A percentile compares a stretch with the other conserved stretches of the same genome.
Conservation (phyloP, 2,329 filamentous ascomycete species). For the Ophiobolus disseminans region DNA sequence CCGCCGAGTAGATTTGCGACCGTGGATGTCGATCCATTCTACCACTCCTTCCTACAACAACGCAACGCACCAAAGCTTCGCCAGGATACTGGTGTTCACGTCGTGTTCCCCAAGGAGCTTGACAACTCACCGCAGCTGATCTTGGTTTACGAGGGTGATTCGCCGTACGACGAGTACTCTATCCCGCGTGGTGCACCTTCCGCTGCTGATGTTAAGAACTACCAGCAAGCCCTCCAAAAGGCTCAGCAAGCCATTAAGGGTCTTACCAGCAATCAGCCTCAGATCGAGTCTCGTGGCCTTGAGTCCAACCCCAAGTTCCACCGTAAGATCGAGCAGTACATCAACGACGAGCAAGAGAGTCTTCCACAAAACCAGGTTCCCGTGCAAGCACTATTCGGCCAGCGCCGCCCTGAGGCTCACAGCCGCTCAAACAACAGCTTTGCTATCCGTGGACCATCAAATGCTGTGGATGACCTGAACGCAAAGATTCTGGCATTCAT, state of each 20-base stretch:
- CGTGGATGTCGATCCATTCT: slow-evolving; percentile 77
- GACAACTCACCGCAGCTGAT: slow-evolving; percentile 69
- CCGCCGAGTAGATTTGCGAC: slow-evolving; percentile 74
- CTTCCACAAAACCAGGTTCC: slow-evolving; percentile 60
- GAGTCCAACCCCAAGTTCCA: slow-evolving; percentile 67
- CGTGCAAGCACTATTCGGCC: slow-evolving; percentile 62
- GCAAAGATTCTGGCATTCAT: slow-evolving; percentile 80
- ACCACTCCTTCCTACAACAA: slow-evolving; percentile 73
- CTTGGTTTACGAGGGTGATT: slow-evolving; percentile 76
- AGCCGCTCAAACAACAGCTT: slow-evolving; percentile 65
- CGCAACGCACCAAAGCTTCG: slow-evolving; percentile 70
- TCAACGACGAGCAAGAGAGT: slow-evolving; percentile 62
- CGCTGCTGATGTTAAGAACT: slow-evolving; percentile 61
- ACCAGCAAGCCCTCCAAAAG: slow-evolving; percentile 64
- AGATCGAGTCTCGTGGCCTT: slow-evolving; percentile 62
- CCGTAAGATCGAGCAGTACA: slow-evolving; percentile 67
- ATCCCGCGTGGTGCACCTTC: slow-evolving; percentile 65
- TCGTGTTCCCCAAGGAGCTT: slow-evolving; percentile 70
- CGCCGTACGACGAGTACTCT: slow-evolving; percentile 59
- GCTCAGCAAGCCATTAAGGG: slow-evolving; percentile 64
- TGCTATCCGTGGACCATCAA: slow-evolving; percentile 77
- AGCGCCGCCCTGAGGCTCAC: slow-evolving; percentile 54
- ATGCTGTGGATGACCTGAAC: slow-evolving; percentile 73
- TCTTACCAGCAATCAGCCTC: slow-evolving; percentile 61
- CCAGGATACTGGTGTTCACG: slow-evolving; percentile 73